Percentiles rank a stretch among this genome's conserved stretches.
phyloP scores from a whole-genome alignment of 192 early-diverging fungal species.

The Backusella liffmaniae region DNA sequence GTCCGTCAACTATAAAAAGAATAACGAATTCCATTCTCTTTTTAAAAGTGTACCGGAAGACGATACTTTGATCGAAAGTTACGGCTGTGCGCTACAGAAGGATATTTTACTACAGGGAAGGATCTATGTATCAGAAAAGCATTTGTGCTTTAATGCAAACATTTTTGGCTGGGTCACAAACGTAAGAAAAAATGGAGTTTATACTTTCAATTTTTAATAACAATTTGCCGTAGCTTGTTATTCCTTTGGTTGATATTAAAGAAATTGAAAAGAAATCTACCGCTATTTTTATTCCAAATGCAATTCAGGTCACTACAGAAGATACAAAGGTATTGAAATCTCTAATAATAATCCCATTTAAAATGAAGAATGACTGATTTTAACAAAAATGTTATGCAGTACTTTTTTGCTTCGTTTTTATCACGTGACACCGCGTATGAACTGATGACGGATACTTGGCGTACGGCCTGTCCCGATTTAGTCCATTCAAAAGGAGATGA shows the following conservation, averaged over 20 bases:
- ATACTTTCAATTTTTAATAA: background rate
- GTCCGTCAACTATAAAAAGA: background rate
- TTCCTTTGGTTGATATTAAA: conserved; percentile 71
- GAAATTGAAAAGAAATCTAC: conserved; percentile 79
- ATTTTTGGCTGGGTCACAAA: conserved; percentile 85
- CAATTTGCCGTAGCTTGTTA: conserved; percentile 44
- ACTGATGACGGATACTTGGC: conserved; percentile 63
- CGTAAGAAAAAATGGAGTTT: conserved; percentile 25
- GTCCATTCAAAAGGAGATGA: background rate
- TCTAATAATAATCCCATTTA: background rate
- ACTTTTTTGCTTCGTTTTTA: conserved; percentile 81
- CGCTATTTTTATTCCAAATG: conserved; percentile 81
- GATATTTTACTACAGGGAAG: conserved; percentile 82
- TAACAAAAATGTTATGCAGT: conserved; percentile 10
- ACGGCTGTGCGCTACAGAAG: conserved; percentile 77
- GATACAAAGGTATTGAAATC: conserved; percentile 40
- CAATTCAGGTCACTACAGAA: conserved; percentile 69
- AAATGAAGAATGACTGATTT: background rate
- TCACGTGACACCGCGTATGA: conserved; percentile 73
- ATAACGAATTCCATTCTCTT: conserved; percentile 44
- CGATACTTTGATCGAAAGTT: conserved; percentile 53
- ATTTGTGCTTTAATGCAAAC: conserved; percentile 77
- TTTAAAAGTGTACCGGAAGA: conserved; percentile 49
- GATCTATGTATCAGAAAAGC: conserved; percentile 74
- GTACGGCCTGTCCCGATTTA: background rate